Conservation (phyloP, 2,329 filamentous ascomycete species). For the Pyrenophora seminiperda region DNA sequence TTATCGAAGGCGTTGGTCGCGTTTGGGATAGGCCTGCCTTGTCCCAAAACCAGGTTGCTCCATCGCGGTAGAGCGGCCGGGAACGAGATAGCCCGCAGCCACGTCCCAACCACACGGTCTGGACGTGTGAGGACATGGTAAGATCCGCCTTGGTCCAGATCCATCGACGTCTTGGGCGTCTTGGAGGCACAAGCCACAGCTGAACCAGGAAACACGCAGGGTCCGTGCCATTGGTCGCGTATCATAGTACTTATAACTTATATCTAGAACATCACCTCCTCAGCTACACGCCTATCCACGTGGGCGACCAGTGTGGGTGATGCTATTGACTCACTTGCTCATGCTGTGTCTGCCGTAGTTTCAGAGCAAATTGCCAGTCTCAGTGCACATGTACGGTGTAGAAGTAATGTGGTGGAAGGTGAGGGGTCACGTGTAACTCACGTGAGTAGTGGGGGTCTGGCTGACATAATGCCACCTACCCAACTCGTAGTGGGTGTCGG, state of each 20-base stretch:
- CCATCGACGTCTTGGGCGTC: not conserved
- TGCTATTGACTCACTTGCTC: not conserved
- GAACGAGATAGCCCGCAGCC: constrained; percentile 5
- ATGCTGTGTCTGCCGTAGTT: not conserved
- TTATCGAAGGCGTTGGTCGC: not conserved
- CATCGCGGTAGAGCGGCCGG: not conserved
- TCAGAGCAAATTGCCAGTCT: not conserved
- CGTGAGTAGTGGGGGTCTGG: not conserved
- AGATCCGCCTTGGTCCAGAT: constrained; percentile 3
- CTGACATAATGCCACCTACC: constrained; percentile 10
- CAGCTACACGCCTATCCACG: constrained; percentile 1
- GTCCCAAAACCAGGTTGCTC: not conserved
- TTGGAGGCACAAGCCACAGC: constrained; percentile 9
- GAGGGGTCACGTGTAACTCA: not conserved
- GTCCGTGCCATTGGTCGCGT: constrained; percentile 1
- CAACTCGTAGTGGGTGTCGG: constrained; percentile 2
- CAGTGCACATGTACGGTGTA: not conserved
- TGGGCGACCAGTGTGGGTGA: not conserved
- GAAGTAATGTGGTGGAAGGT: not conserved
- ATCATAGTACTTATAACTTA: too few relatives aligned
- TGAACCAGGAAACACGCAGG: constrained; percentile 3
- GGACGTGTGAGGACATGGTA: constrained; percentile 3
- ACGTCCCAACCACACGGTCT: constrained; percentile 1
- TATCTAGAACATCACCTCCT: not conserved
- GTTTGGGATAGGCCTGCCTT: not conserved